Evolutionary conservation across 768 basidiomycete genomes (phyloP).

Genomic region (Leccinum arenicola): DNA sequence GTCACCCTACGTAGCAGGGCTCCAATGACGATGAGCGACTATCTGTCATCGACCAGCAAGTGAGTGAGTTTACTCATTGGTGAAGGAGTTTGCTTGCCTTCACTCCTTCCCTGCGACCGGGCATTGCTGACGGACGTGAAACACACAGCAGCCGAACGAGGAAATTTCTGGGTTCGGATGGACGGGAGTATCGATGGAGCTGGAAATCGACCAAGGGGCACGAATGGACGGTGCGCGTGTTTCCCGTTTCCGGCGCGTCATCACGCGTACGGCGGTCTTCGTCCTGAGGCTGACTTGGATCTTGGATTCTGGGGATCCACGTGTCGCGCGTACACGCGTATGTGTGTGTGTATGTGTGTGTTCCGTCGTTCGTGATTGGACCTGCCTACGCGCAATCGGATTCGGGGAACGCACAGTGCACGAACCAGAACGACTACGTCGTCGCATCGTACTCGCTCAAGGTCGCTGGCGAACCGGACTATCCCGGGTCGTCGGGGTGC

Average conservation of each 20-base stretch:
- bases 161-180: constrained; percentile 58
- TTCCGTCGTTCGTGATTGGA: background rate
- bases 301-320: background rate
- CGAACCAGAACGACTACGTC: constrained; percentile 46
- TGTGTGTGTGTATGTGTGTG: background rate
- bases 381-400: background rate
- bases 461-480: constrained; percentile 51
- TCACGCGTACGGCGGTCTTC: background rate
- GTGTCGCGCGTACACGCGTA: background rate
- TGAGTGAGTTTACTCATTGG: constrained; percentile 18
- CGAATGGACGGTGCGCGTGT: constrained; percentile 60
- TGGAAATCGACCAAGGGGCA: constrained; percentile 45
- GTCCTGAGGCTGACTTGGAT: background rate
- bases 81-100: background rate
- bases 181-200: constrained; percentile 60
- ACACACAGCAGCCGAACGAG: constrained; percentile 41
- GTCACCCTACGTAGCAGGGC: constrained; percentile 40
- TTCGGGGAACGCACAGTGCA: constrained; percentile 42
- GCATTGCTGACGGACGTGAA: background rate
- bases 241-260: background rate
- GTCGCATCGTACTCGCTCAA: constrained; percentile 64
- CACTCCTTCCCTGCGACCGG: background rate
- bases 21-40: constrained; percentile 48
- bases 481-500: constrained; percentile 54
- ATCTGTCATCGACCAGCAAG: constrained; percentile 42